A percentile compares a stretch with the other conserved stretches of the same genome.
Conservation (phyloP, 169 alveolate genomes). For the Fabrea salina region DNA sequence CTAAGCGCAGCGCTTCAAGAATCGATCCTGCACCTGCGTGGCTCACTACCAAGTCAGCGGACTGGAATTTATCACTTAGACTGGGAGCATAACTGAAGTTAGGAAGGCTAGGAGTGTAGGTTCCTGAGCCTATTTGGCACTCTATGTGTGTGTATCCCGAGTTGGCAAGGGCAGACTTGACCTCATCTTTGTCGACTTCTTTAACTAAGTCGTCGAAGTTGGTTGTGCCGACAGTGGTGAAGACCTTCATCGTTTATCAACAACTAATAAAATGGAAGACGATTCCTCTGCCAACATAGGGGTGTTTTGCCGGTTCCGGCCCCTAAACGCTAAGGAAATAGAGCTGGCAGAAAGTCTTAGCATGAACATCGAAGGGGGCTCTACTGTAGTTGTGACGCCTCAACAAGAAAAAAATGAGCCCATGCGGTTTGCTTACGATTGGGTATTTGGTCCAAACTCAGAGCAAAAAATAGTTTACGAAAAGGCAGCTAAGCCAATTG, state of each 20-base stretch:
- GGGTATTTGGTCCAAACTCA: conserved; percentile 62
- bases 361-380: conserved; percentile 42
- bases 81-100: conserved; percentile 50
- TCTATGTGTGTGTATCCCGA: conserved; percentile 36
- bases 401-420: conserved; percentile 36
- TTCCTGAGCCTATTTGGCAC: conserved; percentile 57
- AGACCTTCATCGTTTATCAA: conserved; percentile 49
- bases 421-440: conserved; percentile 55
- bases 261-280: too few relatives aligned
- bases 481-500: conserved; percentile 71
- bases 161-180: conserved; percentile 32
- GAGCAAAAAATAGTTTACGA: conserved; percentile 68
- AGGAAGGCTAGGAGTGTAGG: conserved; percentile 36
- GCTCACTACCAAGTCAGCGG: conserved; percentile 72
- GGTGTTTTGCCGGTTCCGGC: conserved; percentile 87
- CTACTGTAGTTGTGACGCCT: conserved; percentile 31
- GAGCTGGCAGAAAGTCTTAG: conserved; percentile 34
- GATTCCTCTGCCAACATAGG: conserved; percentile 58
- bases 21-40: conserved; percentile 88
- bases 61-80: conserved; percentile 46
- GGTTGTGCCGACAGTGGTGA: conserved; percentile 78
- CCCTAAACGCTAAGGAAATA: conserved; percentile 79
- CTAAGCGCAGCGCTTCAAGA: conserved; percentile 68
- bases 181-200: conserved; percentile 53
- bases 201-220: conserved; percentile 60